Conservation (phyloP, 2,329 filamentous ascomycete genomes). For the Stromatinia cepivora region DNA sequence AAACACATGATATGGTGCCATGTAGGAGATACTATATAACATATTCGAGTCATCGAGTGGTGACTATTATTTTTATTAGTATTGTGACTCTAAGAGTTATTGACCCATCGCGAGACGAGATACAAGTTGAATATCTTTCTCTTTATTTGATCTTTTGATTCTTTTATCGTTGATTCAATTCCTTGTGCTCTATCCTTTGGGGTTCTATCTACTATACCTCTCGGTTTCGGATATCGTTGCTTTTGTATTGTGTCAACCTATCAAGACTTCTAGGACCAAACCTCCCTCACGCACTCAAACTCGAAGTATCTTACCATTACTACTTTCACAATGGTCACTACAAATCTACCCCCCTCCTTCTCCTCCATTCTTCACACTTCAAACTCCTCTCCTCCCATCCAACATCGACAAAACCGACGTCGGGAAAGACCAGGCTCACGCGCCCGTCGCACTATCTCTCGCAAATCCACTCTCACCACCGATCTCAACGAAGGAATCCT, state of each 20-base stretch:
- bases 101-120: neutral
- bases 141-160: neutral
- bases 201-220: neutral
- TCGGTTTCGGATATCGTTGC: neutral
- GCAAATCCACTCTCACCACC: conserved; percentile 32
- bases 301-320: neutral
- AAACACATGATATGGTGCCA: conserved; percentile 7
- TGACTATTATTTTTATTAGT: neutral
- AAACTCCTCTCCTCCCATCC: conserved; percentile 18
- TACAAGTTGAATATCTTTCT: conserved; percentile 3
- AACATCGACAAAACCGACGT: conserved; percentile 39
- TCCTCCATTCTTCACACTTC: neutral
- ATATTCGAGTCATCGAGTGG: conserved; percentile 16
- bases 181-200: neutral
- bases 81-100: neutral
- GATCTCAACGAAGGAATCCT: conserved; percentile 36
- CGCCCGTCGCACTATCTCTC: conserved; percentile 36
- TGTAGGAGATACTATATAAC: neutral
- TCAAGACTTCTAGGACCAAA: neutral
- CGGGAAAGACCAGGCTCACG: conserved; percentile 40
- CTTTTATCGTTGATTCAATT: neutral
- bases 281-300: neutral
- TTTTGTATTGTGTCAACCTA: neutral
- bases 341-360: neutral
- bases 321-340: neutral